phyloP scores from a whole-genome alignment of 2,329 filamentous ascomycete genomes.

The Alternaria metachromatica region DNA sequence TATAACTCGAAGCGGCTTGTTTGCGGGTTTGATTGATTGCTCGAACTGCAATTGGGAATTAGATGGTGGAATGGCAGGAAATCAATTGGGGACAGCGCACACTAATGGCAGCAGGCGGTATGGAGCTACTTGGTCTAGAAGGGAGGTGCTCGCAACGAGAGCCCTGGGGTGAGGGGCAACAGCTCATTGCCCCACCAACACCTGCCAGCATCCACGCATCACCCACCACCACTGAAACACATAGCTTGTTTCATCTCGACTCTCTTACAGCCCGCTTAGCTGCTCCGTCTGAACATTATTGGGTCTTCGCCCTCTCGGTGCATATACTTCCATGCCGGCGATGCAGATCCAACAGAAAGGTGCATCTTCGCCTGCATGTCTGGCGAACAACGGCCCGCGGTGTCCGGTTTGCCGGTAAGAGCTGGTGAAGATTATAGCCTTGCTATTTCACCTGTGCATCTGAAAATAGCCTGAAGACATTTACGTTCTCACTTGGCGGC shows the following conservation, averaged over 20 bases:
- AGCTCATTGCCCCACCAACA: constrained; percentile 23
- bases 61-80: neutral
- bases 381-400: constrained; percentile 8
- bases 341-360: neutral
- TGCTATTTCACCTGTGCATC: neutral
- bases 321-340: neutral
- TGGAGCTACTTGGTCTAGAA: constrained; percentile 8
- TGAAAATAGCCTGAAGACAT: neutral
- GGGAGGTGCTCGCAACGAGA: constrained; percentile 19
- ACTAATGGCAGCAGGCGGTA: constrained; percentile 14
- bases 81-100: constrained; percentile 7
- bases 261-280: constrained; percentile 15
- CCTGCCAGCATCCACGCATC: constrained; percentile 21
- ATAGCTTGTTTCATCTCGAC: constrained; percentile 26
- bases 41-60: neutral
- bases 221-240: constrained; percentile 17
- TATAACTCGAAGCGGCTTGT: neutral
- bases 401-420: neutral
- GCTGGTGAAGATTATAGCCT: neutral
- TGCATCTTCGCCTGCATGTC: constrained; percentile 11
- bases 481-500: neutral
- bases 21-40: neutral
- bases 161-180: constrained; percentile 25
- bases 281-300: constrained; percentile 1
- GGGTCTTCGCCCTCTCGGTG: constrained; percentile 1